phyloP scores from a whole-genome alignment of 805 yeast genomes.

The Saccharomycopsis sp. region DNA sequence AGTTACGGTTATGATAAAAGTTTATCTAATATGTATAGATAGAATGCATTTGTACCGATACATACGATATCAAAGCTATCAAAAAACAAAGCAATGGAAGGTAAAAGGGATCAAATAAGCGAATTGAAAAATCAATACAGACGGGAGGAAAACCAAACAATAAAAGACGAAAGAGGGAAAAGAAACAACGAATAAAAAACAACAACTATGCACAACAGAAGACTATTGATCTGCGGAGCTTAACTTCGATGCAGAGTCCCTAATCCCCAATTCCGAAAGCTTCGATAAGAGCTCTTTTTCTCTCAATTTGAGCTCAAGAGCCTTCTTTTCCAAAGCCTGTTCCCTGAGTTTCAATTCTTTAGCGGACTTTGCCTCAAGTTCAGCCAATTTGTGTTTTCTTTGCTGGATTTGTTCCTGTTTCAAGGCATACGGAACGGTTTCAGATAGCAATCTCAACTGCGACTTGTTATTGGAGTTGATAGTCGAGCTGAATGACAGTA shows the following conservation, averaged over 20 bases:
- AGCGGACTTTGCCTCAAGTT: constrained; percentile 72
- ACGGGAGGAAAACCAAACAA: background rate
- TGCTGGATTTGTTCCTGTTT: constrained; percentile 70
- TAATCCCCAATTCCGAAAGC: constrained; percentile 12
- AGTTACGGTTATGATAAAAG: background rate
- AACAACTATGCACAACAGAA: background rate
- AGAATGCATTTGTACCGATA: background rate
- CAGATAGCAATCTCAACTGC: constrained; percentile 70
- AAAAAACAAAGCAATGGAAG: background rate
- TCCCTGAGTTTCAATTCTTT: constrained; percentile 66
- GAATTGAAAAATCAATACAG: background rate
- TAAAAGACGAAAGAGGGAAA: background rate
- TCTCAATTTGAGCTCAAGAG: constrained; percentile 61
- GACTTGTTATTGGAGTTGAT: constrained; percentile 35
- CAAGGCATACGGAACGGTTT: constrained; percentile 77
- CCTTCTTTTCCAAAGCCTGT: constrained; percentile 68
- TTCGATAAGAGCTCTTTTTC: constrained; percentile 32
- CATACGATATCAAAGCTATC: background rate
- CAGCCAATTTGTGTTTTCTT: constrained; percentile 73
- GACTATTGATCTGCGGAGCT: background rate
- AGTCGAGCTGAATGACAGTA: constrained; percentile 4
- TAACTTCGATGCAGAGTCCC: background rate
- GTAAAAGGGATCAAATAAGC: background rate
- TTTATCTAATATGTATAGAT: background rate
- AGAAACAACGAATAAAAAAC: background rate